Evolutionary conservation across 1,284 basidiomycete genomes (phyloP).

Genomic region (Sparassis latifolia): DNA sequence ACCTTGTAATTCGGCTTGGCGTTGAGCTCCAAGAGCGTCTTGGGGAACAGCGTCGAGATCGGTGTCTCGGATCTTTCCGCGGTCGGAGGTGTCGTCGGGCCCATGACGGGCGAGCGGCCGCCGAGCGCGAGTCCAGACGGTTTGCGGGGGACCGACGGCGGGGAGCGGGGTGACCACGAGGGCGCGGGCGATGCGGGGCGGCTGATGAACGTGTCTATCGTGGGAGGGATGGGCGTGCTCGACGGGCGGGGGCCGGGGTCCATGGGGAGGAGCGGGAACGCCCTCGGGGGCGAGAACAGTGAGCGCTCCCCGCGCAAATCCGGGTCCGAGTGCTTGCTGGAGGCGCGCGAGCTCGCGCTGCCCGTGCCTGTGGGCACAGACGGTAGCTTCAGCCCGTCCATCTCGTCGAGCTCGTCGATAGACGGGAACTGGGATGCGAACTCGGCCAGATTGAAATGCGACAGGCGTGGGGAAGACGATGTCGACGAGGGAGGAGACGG

Average conservation of each 20-base stretch:
- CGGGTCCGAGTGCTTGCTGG: too few species aligned
- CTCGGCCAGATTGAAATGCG: too few species aligned
- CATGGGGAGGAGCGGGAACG: constrained; percentile 44
- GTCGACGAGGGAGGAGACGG: constrained; percentile 60
- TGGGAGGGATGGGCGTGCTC: constrained; percentile 63
- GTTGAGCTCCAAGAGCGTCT: constrained; percentile 56
- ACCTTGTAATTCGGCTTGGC: constrained; percentile 51
- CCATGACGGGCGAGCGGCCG: background rate
- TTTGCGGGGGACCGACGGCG: constrained; percentile 34
- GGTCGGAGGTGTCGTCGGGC: too few species aligned
- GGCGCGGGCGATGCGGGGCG: constrained; percentile 48
- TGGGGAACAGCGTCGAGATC: constrained; percentile 43
- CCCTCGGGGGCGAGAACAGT: constrained; percentile 18
- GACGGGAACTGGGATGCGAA: constrained; percentile 45
- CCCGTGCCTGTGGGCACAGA: constrained; percentile 3
- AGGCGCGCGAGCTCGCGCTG: too few species aligned
- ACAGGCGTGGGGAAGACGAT: constrained; percentile 25
- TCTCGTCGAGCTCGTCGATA: constrained; percentile 66
- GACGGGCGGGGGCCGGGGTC: constrained; percentile 54
- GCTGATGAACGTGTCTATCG: constrained; percentile 47
- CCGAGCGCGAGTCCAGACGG: constrained; percentile 35
- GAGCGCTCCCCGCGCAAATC: too few species aligned
- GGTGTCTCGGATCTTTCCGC: too few species aligned
- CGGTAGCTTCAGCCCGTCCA: constrained; percentile 38
- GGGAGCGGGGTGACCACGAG: constrained; percentile 1